Evolutionary conservation across 1,139 yeast genomes (phyloP).

Genomic region (Taphrina confusa): DNA sequence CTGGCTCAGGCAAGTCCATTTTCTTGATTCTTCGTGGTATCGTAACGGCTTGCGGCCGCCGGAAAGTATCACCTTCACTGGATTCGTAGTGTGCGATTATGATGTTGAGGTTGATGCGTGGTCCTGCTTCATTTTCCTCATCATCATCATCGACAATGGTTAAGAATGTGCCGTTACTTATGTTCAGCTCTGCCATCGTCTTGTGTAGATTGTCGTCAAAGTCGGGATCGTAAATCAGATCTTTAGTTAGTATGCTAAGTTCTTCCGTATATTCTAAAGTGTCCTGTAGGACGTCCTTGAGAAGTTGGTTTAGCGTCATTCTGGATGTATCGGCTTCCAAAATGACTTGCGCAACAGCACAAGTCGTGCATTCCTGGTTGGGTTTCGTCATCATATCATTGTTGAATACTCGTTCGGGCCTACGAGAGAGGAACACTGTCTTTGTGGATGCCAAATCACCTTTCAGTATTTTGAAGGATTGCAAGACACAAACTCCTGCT

Average conservation of each 20-base stretch:
- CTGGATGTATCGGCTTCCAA: constrained; percentile 47
- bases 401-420: constrained; percentile 68
- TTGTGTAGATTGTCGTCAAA: constrained; percentile 73
- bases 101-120: constrained; percentile 16
- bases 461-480: constrained; percentile 60
- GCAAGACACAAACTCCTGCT: constrained; percentile 81
- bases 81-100: constrained; percentile 2
- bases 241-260: constrained; percentile 63
- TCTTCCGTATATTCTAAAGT: constrained; percentile 66
- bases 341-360: constrained; percentile 63
- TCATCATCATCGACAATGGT: constrained; percentile 78
- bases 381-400: constrained; percentile 64
- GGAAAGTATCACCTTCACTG: neutral
- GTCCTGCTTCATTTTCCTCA: constrained; percentile 41
- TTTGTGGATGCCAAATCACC: constrained; percentile 44
- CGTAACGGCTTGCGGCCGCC: neutral
- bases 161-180: constrained; percentile 61
- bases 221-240: constrained; percentile 78
- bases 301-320: constrained; percentile 50
- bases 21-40: constrained; percentile 9
- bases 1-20: neutral
- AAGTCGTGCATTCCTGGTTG: constrained; percentile 69
- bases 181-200: constrained; percentile 57
- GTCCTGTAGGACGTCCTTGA: constrained; percentile 52
- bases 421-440: constrained; percentile 59